Percentiles rank a stretch among this genome's conserved stretches.
phyloP scores from a whole-genome alignment of 148 eudicot genomes.

The Silene conica region DNA sequence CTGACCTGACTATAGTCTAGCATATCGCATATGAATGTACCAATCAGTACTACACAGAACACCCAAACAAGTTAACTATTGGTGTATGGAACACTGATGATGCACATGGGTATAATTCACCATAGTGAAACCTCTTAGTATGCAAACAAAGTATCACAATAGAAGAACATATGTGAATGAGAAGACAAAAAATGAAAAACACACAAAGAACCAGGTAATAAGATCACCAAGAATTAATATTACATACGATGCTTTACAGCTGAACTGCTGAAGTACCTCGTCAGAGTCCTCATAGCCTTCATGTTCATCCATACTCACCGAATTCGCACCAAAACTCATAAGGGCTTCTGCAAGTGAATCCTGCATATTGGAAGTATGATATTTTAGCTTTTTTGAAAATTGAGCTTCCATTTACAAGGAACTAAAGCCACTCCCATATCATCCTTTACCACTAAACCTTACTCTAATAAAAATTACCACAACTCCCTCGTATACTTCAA shows the following conservation, averaged over 20 bases:
- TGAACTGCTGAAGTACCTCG: conserved; percentile 37
- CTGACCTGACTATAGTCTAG: background rate
- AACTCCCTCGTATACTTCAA: too few species aligned
- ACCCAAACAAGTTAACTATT: background rate
- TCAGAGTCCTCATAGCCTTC: conserved; percentile 41
- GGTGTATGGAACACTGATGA: too few species aligned
- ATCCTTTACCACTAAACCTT: too few species aligned
- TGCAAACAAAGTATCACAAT: background rate
- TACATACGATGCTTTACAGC: background rate
- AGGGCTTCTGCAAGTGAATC: conserved; percentile 82
- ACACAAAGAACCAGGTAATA: background rate
- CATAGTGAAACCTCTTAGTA: background rate
- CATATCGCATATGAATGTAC: background rate
- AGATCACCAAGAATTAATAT: background rate
- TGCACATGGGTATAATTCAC: background rate
- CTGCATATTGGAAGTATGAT: conserved; percentile 27
- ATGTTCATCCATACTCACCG: conserved; percentile 69
- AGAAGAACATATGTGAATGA: too few species aligned
- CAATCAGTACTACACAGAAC: background rate
- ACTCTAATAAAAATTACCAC: too few species aligned
- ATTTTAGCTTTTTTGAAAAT: too few species aligned
- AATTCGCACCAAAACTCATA: conserved; percentile 81
- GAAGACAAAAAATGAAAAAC: background rate
- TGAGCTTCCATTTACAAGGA: too few species aligned
- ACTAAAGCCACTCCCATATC: too few species aligned